Evolutionary conservation across 768 basidiomycete genomes (phyloP), one percentile per base, ranked within the genome.

Genomic region (Boletellus ananas): DNA sequence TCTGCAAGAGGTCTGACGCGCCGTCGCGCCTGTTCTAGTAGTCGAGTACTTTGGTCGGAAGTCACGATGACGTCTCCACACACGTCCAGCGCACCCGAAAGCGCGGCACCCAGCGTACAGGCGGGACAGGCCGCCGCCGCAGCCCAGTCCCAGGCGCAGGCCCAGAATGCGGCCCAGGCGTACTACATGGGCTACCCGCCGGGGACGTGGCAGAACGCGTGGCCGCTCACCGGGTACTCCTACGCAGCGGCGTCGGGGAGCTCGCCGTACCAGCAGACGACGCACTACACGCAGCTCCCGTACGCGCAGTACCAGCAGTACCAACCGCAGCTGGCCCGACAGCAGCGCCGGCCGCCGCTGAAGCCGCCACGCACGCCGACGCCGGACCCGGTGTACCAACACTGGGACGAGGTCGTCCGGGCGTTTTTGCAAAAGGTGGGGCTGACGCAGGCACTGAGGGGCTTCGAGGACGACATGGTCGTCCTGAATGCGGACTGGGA

Each of bases 401-500:
- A 84, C 48, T 89, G 86, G 86, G 84, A 88, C 51, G 67, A 73
- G 20, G 74, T 75, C 11, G 55, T 87, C 25, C 72, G 71, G 44
- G 58, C 69, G 8, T 89, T 89, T 50, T 60, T 89, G 52, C 61
- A 65, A 13, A 70, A 76, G 38, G 71, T 81, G 16, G 80, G 83
- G 4, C 63, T 89, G 18, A 72, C 67, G 1, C 83, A 88, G 58
- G 74, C 85, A 0, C 58, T 81, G 38, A 72, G 71, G 34, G 87
- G 84, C 0, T 80, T 90, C 41, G 81, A 86, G 56, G 66, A 74
- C n/a, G 87, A 90, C 58, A 77, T 89, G 70, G 61, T 89, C 5
- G 75, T 87, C n/a, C 65, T 89, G 69, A 89, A 81, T 52, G 61
- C 74, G 0, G 78, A 79, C 1, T 86, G 81, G 77, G 87, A 89